Conservation (phyloP, 768 basidiomycete genomes). For the Guyanaporus albipodus region DNA sequence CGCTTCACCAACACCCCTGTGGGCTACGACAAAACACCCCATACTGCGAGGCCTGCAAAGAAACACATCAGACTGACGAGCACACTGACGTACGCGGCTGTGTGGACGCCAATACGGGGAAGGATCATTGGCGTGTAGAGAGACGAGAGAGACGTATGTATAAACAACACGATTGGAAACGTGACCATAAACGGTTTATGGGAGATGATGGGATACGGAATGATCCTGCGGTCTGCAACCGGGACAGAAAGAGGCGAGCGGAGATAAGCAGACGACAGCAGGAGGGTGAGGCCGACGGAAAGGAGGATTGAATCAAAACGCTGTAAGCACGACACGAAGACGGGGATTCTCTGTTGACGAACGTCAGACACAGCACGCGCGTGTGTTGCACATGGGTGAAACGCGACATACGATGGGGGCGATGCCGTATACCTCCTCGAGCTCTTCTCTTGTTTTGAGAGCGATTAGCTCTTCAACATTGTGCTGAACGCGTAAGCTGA, state of each 20-base stretch:
- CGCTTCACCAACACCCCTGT: neutral
- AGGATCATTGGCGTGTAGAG: slow-evolving; percentile 67
- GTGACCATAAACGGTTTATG: slow-evolving; percentile 39
- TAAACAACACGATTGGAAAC: slow-evolving; percentile 39
- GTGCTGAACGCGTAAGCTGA: slow-evolving; percentile 48
- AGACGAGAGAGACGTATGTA: slow-evolving; percentile 54
- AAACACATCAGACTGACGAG: slow-evolving; percentile 65
- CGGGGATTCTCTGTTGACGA: slow-evolving; percentile 58
- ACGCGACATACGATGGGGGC: slow-evolving; percentile 64
- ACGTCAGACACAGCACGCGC: slow-evolving; percentile 1
- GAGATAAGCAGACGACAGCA: slow-evolving; percentile 57
- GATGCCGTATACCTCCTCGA: slow-evolving; percentile 78
- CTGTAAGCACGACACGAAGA: slow-evolving; percentile 74
- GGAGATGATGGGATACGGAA: slow-evolving; percentile 20
- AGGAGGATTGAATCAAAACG: slow-evolving; percentile 71
- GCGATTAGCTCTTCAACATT: slow-evolving; percentile 65
- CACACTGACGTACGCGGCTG: slow-evolving; percentile 66
- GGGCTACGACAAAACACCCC: slow-evolving; percentile 57
- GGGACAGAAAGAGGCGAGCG: slow-evolving; percentile 44
- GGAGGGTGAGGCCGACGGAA: slow-evolving; percentile 56
- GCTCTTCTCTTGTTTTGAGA: slow-evolving; percentile 64
- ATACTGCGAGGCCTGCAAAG: slow-evolving; percentile 68
- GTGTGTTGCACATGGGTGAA: neutral
- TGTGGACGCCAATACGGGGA: slow-evolving; percentile 71
- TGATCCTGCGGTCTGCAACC: slow-evolving; percentile 12